Percentiles rank a stretch among this genome's conserved stretches.
Evolutionary conservation across 768 basidiomycete genomes (phyloP).

Genomic region (Leccinum olivaceopallidum): DNA sequence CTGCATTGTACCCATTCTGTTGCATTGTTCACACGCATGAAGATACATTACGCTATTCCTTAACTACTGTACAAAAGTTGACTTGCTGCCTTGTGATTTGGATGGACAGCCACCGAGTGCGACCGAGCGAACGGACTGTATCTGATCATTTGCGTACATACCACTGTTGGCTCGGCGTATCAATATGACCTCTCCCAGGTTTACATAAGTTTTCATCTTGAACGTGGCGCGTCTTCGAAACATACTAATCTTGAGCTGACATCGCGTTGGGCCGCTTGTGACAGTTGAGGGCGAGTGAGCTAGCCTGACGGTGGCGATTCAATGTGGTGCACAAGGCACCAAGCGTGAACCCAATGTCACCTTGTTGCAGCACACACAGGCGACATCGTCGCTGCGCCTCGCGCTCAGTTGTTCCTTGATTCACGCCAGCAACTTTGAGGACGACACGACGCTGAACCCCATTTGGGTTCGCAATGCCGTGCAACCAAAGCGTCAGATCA

Average conservation of each 20-base stretch:
- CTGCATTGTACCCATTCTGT: constrained; percentile 36
- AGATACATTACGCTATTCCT: constrained; percentile 35
- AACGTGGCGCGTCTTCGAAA: constrained; percentile 2
- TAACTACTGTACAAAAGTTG: constrained; percentile 33
- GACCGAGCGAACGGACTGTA: constrained; percentile 5
- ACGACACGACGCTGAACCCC: constrained; percentile 10
- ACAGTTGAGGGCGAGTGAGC: background rate
- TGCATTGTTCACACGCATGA: constrained; percentile 34
- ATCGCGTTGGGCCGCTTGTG: constrained; percentile 15
- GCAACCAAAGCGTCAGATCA: constrained; percentile 6
- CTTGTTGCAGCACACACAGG: constrained; percentile 3
- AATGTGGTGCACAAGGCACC: constrained; percentile 14
- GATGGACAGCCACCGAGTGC: constrained; percentile 14
- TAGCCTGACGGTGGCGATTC: background rate
- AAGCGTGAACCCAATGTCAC: constrained; percentile 15
- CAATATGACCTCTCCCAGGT: constrained; percentile 10
- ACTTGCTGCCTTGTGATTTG: constrained; percentile 11
- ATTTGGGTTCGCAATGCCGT: constrained; percentile 18
- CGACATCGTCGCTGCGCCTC: constrained; percentile 1
- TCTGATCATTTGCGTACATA: constrained; percentile 10
- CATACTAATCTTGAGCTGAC: background rate
- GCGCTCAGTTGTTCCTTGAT: constrained; percentile 6
- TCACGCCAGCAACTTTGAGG: constrained; percentile 10
- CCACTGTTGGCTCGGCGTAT: background rate
- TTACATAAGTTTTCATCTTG: constrained; percentile 2